Evolutionary conservation across 2,329 filamentous ascomycete genomes (phyloP).

Genomic region (Mariannaea sp.): DNA sequence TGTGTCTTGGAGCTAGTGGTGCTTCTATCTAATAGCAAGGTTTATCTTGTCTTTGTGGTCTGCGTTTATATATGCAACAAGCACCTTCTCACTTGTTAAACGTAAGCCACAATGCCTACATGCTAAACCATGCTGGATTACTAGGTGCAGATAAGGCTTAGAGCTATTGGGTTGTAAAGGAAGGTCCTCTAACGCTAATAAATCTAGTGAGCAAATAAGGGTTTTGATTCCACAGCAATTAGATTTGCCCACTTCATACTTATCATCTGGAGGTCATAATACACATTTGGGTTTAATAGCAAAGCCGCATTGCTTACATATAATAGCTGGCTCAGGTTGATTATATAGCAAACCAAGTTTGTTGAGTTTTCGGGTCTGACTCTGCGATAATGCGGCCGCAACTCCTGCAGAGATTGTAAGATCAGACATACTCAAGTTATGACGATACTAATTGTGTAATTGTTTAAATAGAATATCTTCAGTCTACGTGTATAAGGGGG

Average conservation of each 20-base stretch:
- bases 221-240: slow-evolving; percentile 1
- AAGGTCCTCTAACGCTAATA: too few species aligned
- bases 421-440: background rate
- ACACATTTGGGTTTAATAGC: background rate
- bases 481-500: background rate
- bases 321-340: slow-evolving; percentile 3
- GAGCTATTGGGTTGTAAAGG: too few species aligned
- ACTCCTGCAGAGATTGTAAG: background rate
- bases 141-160: too few species aligned
- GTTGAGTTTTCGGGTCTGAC: background rate
- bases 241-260: too few species aligned
- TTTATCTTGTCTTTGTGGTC: too few species aligned
- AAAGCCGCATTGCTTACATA: slow-evolving; percentile 4
- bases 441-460: background rate
- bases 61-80: too few species aligned
- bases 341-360: background rate
- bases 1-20: too few species aligned
- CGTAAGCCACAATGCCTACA: too few species aligned
- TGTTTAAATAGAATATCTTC: background rate
- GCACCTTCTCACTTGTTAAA: too few species aligned
- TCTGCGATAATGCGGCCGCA: background rate
- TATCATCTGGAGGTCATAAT: background rate
- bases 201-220: slow-evolving; percentile 1
- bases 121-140: too few species aligned
- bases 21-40: too few species aligned